phyloP scores from a whole-genome alignment of 2,329 filamentous ascomycete genomes.

The Ambrosiella xylebori region DNA sequence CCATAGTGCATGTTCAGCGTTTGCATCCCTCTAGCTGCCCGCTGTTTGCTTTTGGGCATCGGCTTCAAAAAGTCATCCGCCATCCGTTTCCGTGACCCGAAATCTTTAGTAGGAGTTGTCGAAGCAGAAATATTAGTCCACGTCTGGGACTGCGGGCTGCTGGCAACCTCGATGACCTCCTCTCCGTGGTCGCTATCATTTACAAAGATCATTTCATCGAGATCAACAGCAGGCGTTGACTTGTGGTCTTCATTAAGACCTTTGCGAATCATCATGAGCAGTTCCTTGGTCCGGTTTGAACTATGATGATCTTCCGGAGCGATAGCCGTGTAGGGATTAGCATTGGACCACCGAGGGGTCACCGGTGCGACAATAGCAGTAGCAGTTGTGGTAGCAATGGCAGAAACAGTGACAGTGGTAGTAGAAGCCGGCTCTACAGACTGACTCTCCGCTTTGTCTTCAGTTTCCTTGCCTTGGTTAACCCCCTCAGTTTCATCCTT shows the following conservation, averaged over 20 bases:
- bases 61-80: constrained; percentile 49
- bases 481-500: background rate
- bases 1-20: constrained; percentile 31
- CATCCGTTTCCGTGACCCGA: constrained; percentile 59
- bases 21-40: constrained; percentile 21
- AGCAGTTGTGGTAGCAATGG: too few species aligned
- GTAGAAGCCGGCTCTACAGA: background rate
- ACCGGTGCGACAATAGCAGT: background rate
- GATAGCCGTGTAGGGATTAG: constrained; percentile 78
- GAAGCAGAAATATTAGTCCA: constrained; percentile 10
- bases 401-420: too few species aligned
- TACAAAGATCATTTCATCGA: constrained; percentile 82
- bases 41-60: constrained; percentile 32
- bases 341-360: constrained; percentile 79
- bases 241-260: constrained; percentile 49
- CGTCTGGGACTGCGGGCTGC: constrained; percentile 7
- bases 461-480: background rate
- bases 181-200: constrained; percentile 45
- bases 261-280: constrained; percentile 83
- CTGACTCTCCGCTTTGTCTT: background rate
- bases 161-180: constrained; percentile 13
- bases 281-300: constrained; percentile 61
- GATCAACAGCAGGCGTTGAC: constrained; percentile 35
- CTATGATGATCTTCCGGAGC: constrained; percentile 40
- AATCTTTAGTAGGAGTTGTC: constrained; percentile 17